Evolutionary conservation across 225 moss, liverwort and hornwort species (phyloP), one percentile per base, ranked within the genome.

Genomic region (Physcomitrellopsis africana): DNA sequence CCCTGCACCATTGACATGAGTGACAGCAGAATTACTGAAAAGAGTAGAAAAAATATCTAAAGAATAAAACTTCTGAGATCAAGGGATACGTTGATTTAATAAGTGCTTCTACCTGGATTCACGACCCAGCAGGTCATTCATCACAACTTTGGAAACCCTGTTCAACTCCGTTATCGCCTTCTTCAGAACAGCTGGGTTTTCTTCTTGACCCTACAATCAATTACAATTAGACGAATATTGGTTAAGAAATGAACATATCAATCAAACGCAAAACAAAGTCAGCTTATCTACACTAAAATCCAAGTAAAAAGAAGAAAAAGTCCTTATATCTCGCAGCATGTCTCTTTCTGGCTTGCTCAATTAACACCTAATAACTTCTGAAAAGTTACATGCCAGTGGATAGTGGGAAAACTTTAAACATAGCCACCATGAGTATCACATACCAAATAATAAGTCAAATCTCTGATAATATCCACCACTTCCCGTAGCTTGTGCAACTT

Each of bases 141-240:
- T 91, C 65, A 99, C 93, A 65, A 90, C 78, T 60, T 88, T 90
- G 43, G 89, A 89, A 56, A 99, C 83, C 75, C 72, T 86, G 72
- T 88, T 83, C 77, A 99, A 82, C 55, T 86, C 87, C 42, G 51
- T 78, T 48, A 65, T 76, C 17, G 90, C 95, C 65, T 81, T 78
- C 72, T 46, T 69, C 65, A 26, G 82, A 18, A 82, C 74, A 29
- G 51, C 80, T 42, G 78, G 80, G 77, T 53, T 81, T 63, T 79
- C 72, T 8, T 24, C 69, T 71, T 81, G 69, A 75, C 78, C 76
- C 85, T 85, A 79, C 48, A 72, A 64, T 56, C 56, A 5, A 81
- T 60, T 55, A 73, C 55, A 67, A 72, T 15, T 17, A 67, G 49
- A 64, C 20, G 13, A 73, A 19, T 27, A 71, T 56, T 46, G 43